phyloP scores from a whole-genome alignment of 164 flowering plant genomes.

The Piper longum region DNA sequence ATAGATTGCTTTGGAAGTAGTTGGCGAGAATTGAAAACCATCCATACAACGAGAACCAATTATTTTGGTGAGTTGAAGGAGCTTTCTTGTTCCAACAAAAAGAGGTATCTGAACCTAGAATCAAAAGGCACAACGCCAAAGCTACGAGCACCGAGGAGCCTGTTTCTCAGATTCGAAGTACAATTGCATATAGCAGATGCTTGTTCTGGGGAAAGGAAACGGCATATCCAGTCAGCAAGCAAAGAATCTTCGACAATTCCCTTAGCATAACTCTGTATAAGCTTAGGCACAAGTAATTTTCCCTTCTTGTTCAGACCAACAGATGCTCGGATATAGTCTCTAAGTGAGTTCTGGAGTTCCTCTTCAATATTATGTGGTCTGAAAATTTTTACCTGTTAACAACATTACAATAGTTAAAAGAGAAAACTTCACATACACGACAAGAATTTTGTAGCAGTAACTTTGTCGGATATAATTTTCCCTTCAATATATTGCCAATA shows the following conservation, averaged over 20 bases:
- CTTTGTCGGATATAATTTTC: no score
- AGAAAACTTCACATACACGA: background rate
- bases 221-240: constrained; percentile 29
- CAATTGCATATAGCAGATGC: constrained; percentile 22
- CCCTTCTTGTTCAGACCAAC: constrained; percentile 29
- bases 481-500: no score
- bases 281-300: constrained; percentile 28
- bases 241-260: constrained; percentile 22
- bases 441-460: background rate
- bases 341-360: constrained; percentile 19
- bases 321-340: constrained; percentile 31
- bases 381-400: constrained; percentile 22
- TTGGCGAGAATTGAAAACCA: background rate
- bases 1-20: background rate
- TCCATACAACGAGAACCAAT: background rate
- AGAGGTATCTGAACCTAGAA: constrained; percentile 32
- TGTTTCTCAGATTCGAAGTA: constrained; percentile 13
- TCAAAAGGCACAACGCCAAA: constrained; percentile 26
- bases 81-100: constrained; percentile 12
- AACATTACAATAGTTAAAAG: no score
- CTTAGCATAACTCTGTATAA: constrained; percentile 26
- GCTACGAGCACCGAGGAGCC: constrained; percentile 24
- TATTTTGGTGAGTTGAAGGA: constrained; percentile 1
- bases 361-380: constrained; percentile 21
- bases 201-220: constrained; percentile 27